Evolutionary conservation across 257 asterid genomes (phyloP).

Genomic region (Solanum neorickii): DNA sequence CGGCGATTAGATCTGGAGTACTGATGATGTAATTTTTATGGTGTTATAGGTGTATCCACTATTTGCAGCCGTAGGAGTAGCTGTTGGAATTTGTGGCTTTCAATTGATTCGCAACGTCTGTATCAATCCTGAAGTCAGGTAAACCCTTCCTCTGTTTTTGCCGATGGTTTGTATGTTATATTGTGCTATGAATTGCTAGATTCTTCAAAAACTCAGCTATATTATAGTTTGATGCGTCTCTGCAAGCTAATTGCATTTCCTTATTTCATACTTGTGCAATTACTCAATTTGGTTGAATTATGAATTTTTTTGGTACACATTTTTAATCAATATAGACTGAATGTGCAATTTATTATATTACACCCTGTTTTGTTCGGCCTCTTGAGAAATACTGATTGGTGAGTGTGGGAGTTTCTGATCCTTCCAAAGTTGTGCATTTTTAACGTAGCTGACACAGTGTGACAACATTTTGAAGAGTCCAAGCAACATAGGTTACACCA

Average conservation of each 20-base stretch:
- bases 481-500: background rate
- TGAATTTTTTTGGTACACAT: background rate
- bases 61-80: conserved; percentile 52
- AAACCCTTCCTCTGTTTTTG: background rate
- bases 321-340: background rate
- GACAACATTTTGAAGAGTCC: background rate
- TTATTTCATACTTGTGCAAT: background rate
- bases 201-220: background rate
- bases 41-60: background rate
- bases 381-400: background rate
- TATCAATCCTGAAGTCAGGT: conserved; percentile 92
- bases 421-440: background rate
- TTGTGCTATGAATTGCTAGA: background rate
- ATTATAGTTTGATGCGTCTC: background rate
- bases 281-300: background rate
- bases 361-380: background rate
- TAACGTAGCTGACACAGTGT: background rate
- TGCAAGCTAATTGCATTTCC: background rate
- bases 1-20: too few relatives aligned
- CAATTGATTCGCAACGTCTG: conserved; percentile 73
- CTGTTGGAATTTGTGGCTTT: conserved; percentile 84
- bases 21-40: background rate
- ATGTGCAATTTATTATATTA: background rate
- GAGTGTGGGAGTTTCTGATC: background rate
- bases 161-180: too few relatives aligned